These are phyloP conservation scores for Croton setiger DNA, from an alignment of 441 rosid species.

Conservation along the genomic window DNA sequence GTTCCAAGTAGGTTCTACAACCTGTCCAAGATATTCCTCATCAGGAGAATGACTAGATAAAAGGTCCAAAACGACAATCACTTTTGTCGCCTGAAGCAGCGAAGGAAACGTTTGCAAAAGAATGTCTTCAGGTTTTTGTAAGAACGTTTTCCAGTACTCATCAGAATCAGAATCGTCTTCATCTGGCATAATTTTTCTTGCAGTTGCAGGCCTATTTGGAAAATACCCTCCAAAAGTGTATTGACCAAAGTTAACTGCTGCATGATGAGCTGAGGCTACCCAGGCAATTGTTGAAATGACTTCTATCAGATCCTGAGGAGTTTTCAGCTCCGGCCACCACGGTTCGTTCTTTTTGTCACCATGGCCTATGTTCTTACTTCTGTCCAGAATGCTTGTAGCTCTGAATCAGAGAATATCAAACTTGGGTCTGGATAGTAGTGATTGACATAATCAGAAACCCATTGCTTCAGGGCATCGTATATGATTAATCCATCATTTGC, in stretches of 20 bases:
- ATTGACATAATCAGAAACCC: slow-evolving; percentile 56
- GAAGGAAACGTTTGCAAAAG: slow-evolving; percentile 52
- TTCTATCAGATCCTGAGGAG: slow-evolving; percentile 32
- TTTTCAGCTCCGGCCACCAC: slow-evolving; percentile 31
- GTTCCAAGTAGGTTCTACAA: slow-evolving; percentile 46
- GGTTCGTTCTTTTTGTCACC: slow-evolving; percentile 48
- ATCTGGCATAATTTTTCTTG: slow-evolving; percentile 50
- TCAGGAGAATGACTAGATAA: slow-evolving; percentile 63
- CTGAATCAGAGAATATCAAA: slow-evolving; percentile 28
- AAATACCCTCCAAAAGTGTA: slow-evolving; percentile 60
- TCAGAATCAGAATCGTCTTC: slow-evolving; percentile 34
- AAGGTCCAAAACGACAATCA: slow-evolving; percentile 51
- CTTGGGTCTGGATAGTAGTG: slow-evolving; percentile 44
- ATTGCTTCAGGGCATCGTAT: slow-evolving; percentile 51
- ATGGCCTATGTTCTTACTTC: slow-evolving; percentile 46
- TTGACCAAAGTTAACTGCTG: slow-evolving; percentile 66
- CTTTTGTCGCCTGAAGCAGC: slow-evolving; percentile 52
- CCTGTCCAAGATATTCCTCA: slow-evolving; percentile 69
- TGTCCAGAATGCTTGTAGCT: slow-evolving; percentile 53
- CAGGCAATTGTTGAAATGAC: slow-evolving; percentile 47
- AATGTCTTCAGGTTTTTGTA: slow-evolving; percentile 35
- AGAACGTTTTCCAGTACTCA: slow-evolving; percentile 35
- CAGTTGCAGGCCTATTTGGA: slow-evolving; percentile 58
- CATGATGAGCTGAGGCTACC: slow-evolving; percentile 64
- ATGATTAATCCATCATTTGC: slow-evolving; percentile 55